Evolutionary conservation across 2,329 filamentous ascomycete genomes (phyloP).

Genomic region (Phialemoniopsis sp.): DNA sequence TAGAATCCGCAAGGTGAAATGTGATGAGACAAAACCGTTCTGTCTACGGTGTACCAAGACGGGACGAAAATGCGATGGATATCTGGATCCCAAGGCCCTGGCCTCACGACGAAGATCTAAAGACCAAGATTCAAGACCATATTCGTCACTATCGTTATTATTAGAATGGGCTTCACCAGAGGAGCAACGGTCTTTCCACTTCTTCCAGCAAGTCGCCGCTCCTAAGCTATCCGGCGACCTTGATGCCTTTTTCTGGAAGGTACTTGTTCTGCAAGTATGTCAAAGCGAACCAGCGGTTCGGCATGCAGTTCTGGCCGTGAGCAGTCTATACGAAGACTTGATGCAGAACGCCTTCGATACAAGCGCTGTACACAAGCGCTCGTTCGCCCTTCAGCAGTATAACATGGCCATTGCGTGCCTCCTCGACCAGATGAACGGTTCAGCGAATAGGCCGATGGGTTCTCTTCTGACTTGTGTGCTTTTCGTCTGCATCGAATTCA

Average conservation of each 20-base stretch:
- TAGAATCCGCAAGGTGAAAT: slow-evolving; percentile 53
- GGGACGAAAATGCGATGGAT: slow-evolving; percentile 54
- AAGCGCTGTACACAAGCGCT: slow-evolving; percentile 2
- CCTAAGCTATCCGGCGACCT: slow-evolving; percentile 37
- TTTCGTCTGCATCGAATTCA: slow-evolving; percentile 48
- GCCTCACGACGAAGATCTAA: slow-evolving; percentile 14
- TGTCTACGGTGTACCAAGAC: slow-evolving; percentile 51
- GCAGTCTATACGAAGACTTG: slow-evolving; percentile 17
- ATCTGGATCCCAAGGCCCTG: slow-evolving; percentile 23
- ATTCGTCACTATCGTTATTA: slow-evolving; percentile 10
- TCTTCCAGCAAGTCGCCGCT: slow-evolving; percentile 33
- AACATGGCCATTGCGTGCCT: slow-evolving; percentile 9
- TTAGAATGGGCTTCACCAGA: slow-evolving; percentile 20
- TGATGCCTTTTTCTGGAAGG: slow-evolving; percentile 26
- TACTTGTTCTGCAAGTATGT: slow-evolving; percentile 17
- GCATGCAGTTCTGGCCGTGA: slow-evolving; percentile 23
- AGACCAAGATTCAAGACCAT: slow-evolving; percentile 7
- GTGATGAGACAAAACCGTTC: slow-evolving; percentile 48
- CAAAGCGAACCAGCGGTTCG: slow-evolving; percentile 19
- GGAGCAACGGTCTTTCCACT: slow-evolving; percentile 29
- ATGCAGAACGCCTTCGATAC: not conserved
- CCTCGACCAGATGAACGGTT: slow-evolving; percentile 5
- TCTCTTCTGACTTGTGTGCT: slow-evolving; percentile 10
- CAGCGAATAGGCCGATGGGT: slow-evolving; percentile 1
- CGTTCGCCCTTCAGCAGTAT: slow-evolving; percentile 11